Evolutionary conservation across 2,329 filamentous ascomycete genomes (phyloP).

Genomic region (Neonectria neomacrospora): DNA sequence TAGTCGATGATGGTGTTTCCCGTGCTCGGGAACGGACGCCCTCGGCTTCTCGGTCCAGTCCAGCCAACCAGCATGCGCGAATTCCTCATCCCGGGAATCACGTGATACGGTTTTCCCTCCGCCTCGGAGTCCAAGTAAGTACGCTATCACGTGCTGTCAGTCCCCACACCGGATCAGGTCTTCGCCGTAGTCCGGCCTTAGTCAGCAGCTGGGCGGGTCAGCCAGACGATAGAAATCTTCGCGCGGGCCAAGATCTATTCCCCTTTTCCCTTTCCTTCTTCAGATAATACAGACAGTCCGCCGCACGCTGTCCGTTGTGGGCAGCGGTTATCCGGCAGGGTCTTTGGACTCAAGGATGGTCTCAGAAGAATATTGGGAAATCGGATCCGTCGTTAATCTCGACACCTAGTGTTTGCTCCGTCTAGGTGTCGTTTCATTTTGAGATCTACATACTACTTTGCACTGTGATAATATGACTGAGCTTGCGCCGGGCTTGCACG

Average conservation of each 20-base stretch:
- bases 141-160: slow-evolving; percentile 7
- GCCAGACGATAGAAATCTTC: slow-evolving; percentile 19
- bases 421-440: slow-evolving; percentile 68
- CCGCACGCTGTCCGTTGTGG: slow-evolving; percentile 48
- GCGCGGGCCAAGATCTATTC: slow-evolving; percentile 2
- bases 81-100: slow-evolving; percentile 52
- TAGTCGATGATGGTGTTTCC: slow-evolving; percentile 20
- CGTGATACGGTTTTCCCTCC: slow-evolving; percentile 39
- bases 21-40: slow-evolving; percentile 39
- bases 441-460: slow-evolving; percentile 63
- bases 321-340: slow-evolving; percentile 47
- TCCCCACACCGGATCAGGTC: slow-evolving; percentile 6
- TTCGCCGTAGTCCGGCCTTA: slow-evolving; percentile 31
- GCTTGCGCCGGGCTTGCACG: no score
- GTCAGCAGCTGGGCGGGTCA: slow-evolving; percentile 27
- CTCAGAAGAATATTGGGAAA: slow-evolving; percentile 56
- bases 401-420: slow-evolving; percentile 57
- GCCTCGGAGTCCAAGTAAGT: not conserved
- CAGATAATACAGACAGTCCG: slow-evolving; percentile 65
- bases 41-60: slow-evolving; percentile 58
- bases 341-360: slow-evolving; percentile 53
- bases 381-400: slow-evolving; percentile 69
- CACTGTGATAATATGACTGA: not conserved
- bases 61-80: slow-evolving; percentile 52
- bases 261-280: slow-evolving; percentile 51